These are phyloP conservation scores for Heterobasidion parviporum DNA, from an alignment of 1,284 basidiomycete species.

Conservation along the genomic window DNA sequence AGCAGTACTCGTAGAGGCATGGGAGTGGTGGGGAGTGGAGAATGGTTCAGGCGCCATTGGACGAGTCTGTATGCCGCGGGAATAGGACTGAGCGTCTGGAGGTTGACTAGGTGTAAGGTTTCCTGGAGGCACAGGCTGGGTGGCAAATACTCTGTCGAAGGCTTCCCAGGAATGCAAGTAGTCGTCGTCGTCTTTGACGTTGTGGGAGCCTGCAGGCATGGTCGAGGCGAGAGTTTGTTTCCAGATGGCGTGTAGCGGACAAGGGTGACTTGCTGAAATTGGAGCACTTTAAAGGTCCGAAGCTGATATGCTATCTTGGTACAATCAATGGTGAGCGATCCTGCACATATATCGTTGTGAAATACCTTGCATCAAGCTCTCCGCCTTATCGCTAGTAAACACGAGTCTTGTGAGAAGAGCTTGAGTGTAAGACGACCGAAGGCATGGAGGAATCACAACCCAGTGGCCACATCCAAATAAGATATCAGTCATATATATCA, in stretches of 20 bases:
- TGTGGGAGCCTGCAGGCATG: slow-evolving; percentile 10
- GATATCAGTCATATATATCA: too few relatives aligned
- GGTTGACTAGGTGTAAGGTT: slow-evolving; percentile 2
- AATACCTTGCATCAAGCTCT: not conserved
- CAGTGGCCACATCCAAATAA: too few relatives aligned
- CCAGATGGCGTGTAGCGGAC: not conserved
- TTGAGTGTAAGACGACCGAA: not conserved
- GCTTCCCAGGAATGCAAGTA: slow-evolving; percentile 31
- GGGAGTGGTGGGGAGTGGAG: slow-evolving; percentile 16
- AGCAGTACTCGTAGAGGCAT: slow-evolving; percentile 15
- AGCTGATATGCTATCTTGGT: slow-evolving; percentile 5
- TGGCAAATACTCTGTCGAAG: slow-evolving; percentile 21
- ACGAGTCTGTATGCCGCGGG: slow-evolving; percentile 2
- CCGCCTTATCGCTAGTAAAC: too few relatives aligned
- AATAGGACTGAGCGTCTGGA: not conserved
- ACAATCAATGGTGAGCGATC: not conserved
- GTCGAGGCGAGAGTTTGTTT: not conserved
- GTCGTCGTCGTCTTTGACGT: slow-evolving; percentile 13
- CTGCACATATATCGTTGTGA: slow-evolving; percentile 4
- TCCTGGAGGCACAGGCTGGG: slow-evolving; percentile 10
- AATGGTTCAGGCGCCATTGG: slow-evolving; percentile 16
- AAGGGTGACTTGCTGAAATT: slow-evolving; percentile 10
- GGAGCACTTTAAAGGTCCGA: slow-evolving; percentile 12
- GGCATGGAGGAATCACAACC: too few relatives aligned
- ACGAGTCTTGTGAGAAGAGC: not conserved